phyloP scores from a whole-genome alignment of 495 filamentous ascomycete genomes.

The Zalerion maritima region DNA sequence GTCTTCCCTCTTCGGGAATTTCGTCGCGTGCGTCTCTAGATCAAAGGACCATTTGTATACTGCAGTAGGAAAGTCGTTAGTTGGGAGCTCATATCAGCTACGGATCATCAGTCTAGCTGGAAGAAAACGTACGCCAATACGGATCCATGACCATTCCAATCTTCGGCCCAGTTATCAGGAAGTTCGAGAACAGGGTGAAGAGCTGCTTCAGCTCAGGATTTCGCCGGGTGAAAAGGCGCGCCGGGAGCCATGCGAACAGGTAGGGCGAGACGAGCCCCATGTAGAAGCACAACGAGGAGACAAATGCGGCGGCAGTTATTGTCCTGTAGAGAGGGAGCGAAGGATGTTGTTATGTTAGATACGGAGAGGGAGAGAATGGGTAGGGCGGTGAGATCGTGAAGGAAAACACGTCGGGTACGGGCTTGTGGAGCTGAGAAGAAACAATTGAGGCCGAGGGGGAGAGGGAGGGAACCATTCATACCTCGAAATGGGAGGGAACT shows the following conservation, averaged over 20 bases:
- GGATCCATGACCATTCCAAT: constrained; percentile 65
- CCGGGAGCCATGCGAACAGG: constrained; percentile 43
- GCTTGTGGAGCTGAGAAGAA: too few species aligned
- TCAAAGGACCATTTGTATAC: constrained; percentile 29
- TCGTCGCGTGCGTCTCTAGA: constrained; percentile 25
- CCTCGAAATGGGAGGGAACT: too few species aligned
- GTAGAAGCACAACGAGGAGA: constrained; percentile 45
- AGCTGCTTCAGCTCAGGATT: constrained; percentile 41
- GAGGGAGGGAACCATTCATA: too few species aligned
- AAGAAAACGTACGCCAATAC: constrained; percentile 50
- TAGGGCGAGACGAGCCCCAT: constrained; percentile 39
- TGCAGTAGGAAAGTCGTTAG: constrained; percentile 2
- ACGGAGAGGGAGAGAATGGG: neutral
- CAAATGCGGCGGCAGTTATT: constrained; percentile 50
- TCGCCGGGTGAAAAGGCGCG: constrained; percentile 43
- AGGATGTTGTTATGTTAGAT: constrained; percentile 7
- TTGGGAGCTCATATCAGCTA: constrained; percentile 3
- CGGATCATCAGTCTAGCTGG: constrained; percentile 1
- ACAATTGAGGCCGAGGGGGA: too few species aligned
- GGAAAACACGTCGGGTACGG: too few species aligned
- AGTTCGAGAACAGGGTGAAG: constrained; percentile 56
- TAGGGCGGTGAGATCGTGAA: too few species aligned
- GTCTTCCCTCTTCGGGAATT: constrained; percentile 29
- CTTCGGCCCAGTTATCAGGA: constrained; percentile 51
- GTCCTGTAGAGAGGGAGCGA: constrained; percentile 46